These are phyloP conservation scores for Wickerhamomyces sydowiorum DNA, from an alignment of 805 yeast species.

Conservation along the genomic window DNA sequence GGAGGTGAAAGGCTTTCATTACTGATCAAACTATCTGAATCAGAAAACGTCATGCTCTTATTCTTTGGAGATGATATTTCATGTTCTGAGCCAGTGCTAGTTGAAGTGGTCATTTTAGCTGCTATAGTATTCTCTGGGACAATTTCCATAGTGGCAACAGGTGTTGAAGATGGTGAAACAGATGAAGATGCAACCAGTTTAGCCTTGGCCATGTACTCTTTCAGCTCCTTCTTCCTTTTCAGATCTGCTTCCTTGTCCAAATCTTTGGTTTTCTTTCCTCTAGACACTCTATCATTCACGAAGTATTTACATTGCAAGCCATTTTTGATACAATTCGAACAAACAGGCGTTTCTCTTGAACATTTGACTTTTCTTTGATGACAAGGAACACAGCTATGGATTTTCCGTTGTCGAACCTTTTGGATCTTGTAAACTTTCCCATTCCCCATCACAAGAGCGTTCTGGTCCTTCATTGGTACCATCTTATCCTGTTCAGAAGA, in stretches of 20 bases:
- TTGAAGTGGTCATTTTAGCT: neutral
- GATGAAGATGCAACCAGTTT: conserved; percentile 3
- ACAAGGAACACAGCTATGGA: conserved; percentile 51
- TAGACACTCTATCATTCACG: conserved; percentile 46
- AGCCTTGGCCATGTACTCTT: conserved; percentile 19
- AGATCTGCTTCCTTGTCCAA: conserved; percentile 17
- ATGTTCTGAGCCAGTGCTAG: neutral
- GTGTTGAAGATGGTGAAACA: neutral
- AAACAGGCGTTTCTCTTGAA: conserved; percentile 44
- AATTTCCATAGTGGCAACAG: neutral
- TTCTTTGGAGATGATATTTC: conserved; percentile 6
- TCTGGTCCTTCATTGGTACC: conserved; percentile 28
- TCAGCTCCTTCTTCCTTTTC: conserved; percentile 18
- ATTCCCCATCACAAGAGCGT: conserved; percentile 35
- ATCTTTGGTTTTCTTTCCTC: conserved; percentile 23
- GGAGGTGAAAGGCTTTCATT: conserved; percentile 24
- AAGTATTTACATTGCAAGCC: conserved; percentile 48
- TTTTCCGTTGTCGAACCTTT: conserved; percentile 53
- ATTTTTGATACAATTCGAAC: conserved; percentile 43
- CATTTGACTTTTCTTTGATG: conserved; percentile 55
- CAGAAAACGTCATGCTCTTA: conserved; percentile 17
- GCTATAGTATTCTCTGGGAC: neutral
- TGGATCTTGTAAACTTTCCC: conserved; percentile 57
- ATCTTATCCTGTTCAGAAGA: conserved; percentile 11
- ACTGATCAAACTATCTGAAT: conserved; percentile 19